Evolutionary conservation across 2,329 filamentous ascomycete species (phyloP).

Genomic region (Epichloe gansuensis): DNA sequence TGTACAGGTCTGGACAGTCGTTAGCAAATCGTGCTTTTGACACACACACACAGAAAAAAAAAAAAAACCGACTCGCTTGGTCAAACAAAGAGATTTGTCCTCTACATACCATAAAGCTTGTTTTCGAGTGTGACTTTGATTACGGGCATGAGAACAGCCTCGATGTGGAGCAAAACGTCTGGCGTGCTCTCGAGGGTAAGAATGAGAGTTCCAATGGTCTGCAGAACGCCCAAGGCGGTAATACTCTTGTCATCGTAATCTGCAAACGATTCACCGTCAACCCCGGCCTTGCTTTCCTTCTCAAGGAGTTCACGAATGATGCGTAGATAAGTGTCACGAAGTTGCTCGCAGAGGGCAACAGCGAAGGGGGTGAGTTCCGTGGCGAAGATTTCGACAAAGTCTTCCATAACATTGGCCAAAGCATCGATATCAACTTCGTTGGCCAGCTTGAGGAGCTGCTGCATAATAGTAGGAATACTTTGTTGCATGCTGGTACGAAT

Average conservation of each 20-base stretch:
- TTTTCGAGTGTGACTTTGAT: conserved; percentile 94
- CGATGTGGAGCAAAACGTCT: conserved; percentile 85
- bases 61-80: no score
- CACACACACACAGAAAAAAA: no score
- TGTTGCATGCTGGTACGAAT: conserved; percentile 94
- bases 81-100: neutral
- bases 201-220: conserved; percentile 95
- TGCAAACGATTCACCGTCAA: conserved; percentile 66
- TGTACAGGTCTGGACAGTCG: conserved; percentile 61
- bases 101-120: conserved; percentile 68
- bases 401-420: conserved; percentile 97
- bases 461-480: conserved; percentile 98
- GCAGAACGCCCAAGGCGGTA: conserved; percentile 85
- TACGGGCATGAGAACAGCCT: conserved; percentile 93
- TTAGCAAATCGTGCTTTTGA: neutral
- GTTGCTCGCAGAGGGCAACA: conserved; percentile 86
- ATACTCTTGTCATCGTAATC: conserved; percentile 99
- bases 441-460: conserved; percentile 88
- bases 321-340: conserved; percentile 88
- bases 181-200: conserved; percentile 94
- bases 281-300: conserved; percentile 65
- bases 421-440: conserved; percentile 98
- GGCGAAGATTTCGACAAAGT: conserved; percentile 98
- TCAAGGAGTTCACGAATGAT: conserved; percentile 88
- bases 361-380: conserved; percentile 92